These are phyloP conservation scores for Amaranthus tricolor DNA, from an alignment of 179 eudicot species.

Conservation along the genomic window DNA sequence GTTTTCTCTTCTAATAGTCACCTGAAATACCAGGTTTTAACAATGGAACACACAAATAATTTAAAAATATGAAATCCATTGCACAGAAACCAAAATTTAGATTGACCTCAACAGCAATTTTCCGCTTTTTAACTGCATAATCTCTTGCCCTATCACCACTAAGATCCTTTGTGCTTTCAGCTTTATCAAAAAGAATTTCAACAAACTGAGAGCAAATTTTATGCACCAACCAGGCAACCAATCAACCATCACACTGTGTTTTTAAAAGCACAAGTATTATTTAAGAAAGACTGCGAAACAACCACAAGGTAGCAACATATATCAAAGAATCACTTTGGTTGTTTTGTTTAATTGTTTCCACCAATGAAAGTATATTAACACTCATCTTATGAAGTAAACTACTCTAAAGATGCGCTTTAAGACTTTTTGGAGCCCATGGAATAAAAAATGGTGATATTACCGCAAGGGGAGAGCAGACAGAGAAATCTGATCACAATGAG, in stretches of 20 bases:
- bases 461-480: conserved; percentile 1
- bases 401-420: background rate
- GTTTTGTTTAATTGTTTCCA: background rate
- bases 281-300: background rate
- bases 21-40: background rate
- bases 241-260: no score
- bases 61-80: background rate
- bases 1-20: background rate
- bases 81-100: background rate
- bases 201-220: background rate
- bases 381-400: background rate
- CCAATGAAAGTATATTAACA: background rate
- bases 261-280: no score
- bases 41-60: background rate
- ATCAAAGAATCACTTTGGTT: background rate
- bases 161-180: background rate
- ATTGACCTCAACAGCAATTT: conserved; percentile 9
- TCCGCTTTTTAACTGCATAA: background rate
- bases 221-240: no score
- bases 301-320: background rate
- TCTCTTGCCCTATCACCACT: background rate
- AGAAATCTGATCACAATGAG: conserved; percentile 3
- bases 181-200: conserved; percentile 2
- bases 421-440: background rate
- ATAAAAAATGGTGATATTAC: background rate